phyloP scores from a whole-genome alignment of 2,329 filamentous ascomycete species.

The Delphinella strobiligena region DNA sequence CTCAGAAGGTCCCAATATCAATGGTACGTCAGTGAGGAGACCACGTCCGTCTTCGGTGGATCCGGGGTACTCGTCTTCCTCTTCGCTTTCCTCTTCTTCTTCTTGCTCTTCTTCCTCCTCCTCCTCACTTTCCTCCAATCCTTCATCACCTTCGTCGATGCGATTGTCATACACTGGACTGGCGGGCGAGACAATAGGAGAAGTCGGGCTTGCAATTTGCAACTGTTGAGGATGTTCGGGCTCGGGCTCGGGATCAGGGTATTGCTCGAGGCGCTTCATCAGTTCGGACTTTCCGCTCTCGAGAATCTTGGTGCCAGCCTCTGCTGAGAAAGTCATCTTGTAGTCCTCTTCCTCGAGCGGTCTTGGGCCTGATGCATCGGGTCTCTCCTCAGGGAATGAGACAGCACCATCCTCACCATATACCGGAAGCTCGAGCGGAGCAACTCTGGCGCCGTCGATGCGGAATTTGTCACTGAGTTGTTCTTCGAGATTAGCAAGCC shows the following conservation, averaged over 20 bases:
- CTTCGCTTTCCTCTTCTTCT: slow-evolving; percentile 56
- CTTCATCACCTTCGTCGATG: slow-evolving; percentile 7
- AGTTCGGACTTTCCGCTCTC: slow-evolving; percentile 39
- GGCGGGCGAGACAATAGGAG: slow-evolving; percentile 16
- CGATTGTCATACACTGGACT: slow-evolving; percentile 8
- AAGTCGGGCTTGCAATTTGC: slow-evolving; percentile 16
- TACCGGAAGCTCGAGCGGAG: slow-evolving; percentile 13
- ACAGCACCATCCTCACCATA: slow-evolving; percentile 17
- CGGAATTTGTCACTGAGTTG: slow-evolving; percentile 17
- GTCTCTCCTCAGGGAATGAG: slow-evolving; percentile 8
- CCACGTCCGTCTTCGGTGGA: slow-evolving; percentile 60
- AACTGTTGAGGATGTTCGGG: slow-evolving; percentile 12
- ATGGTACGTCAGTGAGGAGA: slow-evolving; percentile 81
- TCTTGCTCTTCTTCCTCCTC: slow-evolving; percentile 45
- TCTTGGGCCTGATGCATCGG: slow-evolving; percentile 8
- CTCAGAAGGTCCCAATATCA: slow-evolving; percentile 87
- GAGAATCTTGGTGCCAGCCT: slow-evolving; percentile 36
- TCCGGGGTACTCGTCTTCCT: slow-evolving; percentile 61
- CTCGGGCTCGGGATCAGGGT: too few relatives aligned
- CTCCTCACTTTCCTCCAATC: slow-evolving; percentile 17
- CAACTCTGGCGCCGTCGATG: slow-evolving; percentile 13
- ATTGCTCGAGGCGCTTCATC: slow-evolving; percentile 37
- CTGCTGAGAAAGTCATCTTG: slow-evolving; percentile 37
- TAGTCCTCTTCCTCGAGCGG: slow-evolving; percentile 30
- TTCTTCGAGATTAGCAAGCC: slow-evolving; percentile 18